phyloP scores from a whole-genome alignment of 345 rosid genomes.

The Cardamine resedifolia region DNA sequence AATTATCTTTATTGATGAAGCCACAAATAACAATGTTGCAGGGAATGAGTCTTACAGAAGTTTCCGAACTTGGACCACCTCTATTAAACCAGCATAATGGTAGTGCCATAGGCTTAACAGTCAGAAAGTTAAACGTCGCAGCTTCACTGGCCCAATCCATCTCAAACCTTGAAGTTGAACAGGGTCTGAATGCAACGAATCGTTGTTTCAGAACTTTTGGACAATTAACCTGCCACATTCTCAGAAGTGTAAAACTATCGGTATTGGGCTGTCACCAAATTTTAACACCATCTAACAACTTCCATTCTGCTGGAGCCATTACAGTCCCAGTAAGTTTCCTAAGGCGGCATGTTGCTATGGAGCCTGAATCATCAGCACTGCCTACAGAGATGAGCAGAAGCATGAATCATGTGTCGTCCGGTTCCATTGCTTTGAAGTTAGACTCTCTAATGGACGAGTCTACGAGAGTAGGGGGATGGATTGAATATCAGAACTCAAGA shows the following conservation, averaged over 20 bases:
- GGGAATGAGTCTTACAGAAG: conserved; percentile 61
- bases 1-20: neutral
- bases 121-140: conserved; percentile 57
- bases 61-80: conserved; percentile 66
- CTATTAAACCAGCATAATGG: conserved; percentile 60
- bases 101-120: conserved; percentile 56
- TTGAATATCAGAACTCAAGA: conserved; percentile 59
- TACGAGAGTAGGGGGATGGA: conserved; percentile 68
- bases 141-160: conserved; percentile 72
- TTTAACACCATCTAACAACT: conserved; percentile 37
- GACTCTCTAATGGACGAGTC: conserved; percentile 63
- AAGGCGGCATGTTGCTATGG: conserved; percentile 30
- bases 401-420: conserved; percentile 29
- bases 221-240: conserved; percentile 62
- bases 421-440: conserved; percentile 60
- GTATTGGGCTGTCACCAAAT: conserved; percentile 58
- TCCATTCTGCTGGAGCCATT: conserved; percentile 47
- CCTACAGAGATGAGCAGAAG: conserved; percentile 24
- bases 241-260: conserved; percentile 57
- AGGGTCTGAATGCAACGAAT: conserved; percentile 30
- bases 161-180: conserved; percentile 43
- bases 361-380: conserved; percentile 32
- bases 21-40: conserved; percentile 34
- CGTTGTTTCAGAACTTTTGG: conserved; percentile 66
- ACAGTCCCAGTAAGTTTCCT: conserved; percentile 51